These are phyloP conservation scores for Teratosphaeria zuluensis DNA, from an alignment of 2,329 filamentous ascomycete species.

Conservation along the genomic window DNA sequence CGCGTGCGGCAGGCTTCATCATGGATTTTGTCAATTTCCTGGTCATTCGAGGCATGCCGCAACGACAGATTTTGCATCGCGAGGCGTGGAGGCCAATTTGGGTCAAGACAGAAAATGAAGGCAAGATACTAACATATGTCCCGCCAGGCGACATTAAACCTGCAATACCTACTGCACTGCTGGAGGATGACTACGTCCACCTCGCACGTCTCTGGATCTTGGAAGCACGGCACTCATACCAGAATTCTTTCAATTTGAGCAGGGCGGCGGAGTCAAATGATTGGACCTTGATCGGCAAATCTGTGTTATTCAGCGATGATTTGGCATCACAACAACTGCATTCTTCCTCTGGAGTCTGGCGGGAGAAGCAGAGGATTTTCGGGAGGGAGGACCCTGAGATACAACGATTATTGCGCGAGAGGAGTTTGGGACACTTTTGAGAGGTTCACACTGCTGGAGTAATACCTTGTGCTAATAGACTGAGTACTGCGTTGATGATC, in stretches of 20 bases:
- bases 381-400: slow-evolving; percentile 12
- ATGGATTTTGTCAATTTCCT: slow-evolving; percentile 28
- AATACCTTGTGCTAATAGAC: slow-evolving; percentile 4
- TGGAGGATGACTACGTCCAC: slow-evolving; percentile 21
- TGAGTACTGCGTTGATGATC: neutral
- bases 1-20: slow-evolving; percentile 22
- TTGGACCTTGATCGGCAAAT: slow-evolving; percentile 33
- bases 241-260: slow-evolving; percentile 1
- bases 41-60: slow-evolving; percentile 24
- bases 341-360: slow-evolving; percentile 10
- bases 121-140: slow-evolving; percentile 23
- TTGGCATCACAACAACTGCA: slow-evolving; percentile 16
- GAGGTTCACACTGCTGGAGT: neutral
- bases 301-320: slow-evolving; percentile 31
- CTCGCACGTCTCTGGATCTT: slow-evolving; percentile 30
- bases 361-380: slow-evolving; percentile 14
- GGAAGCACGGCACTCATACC: slow-evolving; percentile 14
- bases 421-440: slow-evolving; percentile 3
- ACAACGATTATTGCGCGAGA: slow-evolving; percentile 7
- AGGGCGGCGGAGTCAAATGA: slow-evolving; percentile 15
- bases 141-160: slow-evolving; percentile 15
- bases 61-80: slow-evolving; percentile 18
- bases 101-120: slow-evolving; percentile 13
- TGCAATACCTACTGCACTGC: slow-evolving; percentile 20
- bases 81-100: slow-evolving; percentile 23